Evolutionary conservation across 1,284 basidiomycete species (phyloP).

Genomic region (Heterobasidion annosum): DNA sequence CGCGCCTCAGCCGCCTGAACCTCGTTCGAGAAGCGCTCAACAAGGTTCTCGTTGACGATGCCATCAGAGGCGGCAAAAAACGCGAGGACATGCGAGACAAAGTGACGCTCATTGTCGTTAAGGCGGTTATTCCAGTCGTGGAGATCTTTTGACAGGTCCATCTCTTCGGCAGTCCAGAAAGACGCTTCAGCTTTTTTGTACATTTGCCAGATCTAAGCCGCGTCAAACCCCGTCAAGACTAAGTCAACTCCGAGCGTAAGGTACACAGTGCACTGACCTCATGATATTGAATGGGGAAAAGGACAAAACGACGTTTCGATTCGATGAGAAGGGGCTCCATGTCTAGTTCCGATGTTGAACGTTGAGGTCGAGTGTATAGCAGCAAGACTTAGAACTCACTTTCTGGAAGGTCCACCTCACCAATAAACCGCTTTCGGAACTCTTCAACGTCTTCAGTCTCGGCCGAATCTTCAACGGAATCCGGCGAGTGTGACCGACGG

Average conservation of each 20-base stretch:
- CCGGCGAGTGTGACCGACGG: constrained; percentile 10
- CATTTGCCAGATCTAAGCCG: constrained; percentile 84
- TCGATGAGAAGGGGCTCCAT: constrained; percentile 73
- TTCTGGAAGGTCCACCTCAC: constrained; percentile 57
- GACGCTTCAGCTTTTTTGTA: constrained; percentile 92
- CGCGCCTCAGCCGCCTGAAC: constrained; percentile 94
- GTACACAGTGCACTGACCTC: constrained; percentile 46
- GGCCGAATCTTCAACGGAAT: constrained; percentile 9
- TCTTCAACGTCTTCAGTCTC: constrained; percentile 13
- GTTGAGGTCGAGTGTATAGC: not conserved
- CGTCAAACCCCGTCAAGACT: not conserved
- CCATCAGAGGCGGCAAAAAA: constrained; percentile 98
- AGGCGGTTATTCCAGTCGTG: constrained; percentile 92
- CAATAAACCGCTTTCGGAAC: constrained; percentile 38
- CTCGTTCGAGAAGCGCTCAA: constrained; percentile 93
- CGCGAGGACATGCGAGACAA: constrained; percentile 93
- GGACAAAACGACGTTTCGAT: constrained; percentile 76
- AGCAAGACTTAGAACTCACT: constrained; percentile 33
- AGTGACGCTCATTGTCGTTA: constrained; percentile 91
- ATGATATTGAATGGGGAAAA: constrained; percentile 92
- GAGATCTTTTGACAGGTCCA: constrained; percentile 91
- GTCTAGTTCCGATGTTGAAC: constrained; percentile 1
- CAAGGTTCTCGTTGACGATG: constrained; percentile 96
- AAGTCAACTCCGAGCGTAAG: not conserved
- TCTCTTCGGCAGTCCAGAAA: constrained; percentile 98